phyloP scores from a whole-genome alignment of 148 eudicot genomes.

The Chenopodium suecicum region DNA sequence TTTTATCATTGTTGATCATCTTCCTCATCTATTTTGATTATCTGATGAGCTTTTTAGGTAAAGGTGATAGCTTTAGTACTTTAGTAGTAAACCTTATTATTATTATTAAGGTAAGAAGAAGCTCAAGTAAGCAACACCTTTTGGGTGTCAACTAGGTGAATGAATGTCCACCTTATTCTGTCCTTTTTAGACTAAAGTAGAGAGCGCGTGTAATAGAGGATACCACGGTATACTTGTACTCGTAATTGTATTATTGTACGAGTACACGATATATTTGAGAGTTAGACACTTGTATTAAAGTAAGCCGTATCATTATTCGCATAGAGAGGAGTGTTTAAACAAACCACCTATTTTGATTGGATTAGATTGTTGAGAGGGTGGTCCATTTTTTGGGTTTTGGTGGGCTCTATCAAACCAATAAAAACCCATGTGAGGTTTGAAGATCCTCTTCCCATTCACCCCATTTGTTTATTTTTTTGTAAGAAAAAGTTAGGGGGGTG shows the following conservation, averaged over 20 bases:
- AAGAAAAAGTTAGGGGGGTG: background rate
- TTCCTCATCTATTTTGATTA: constrained; percentile 19
- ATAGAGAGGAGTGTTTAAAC: constrained; percentile 24
- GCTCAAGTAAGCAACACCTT: constrained; percentile 15
- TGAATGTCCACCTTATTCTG: constrained; percentile 29
- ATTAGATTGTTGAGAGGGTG: constrained; percentile 32
- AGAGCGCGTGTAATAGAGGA: no score
- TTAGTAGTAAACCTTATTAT: constrained; percentile 7
- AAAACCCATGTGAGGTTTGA: constrained; percentile 26
- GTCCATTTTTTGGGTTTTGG: constrained; percentile 44
- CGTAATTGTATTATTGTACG: no score
- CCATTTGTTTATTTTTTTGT: background rate
- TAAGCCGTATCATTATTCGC: no score
- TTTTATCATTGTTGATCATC: background rate
- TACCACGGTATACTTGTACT: no score
- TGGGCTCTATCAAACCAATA: constrained; percentile 55
- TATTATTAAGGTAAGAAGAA: constrained; percentile 19
- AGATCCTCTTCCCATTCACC: constrained; percentile 32
- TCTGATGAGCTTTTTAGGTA: constrained; percentile 21
- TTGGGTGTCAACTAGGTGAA: constrained; percentile 13
- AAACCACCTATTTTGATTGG: constrained; percentile 28
- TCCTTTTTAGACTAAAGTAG: constrained; percentile 14
- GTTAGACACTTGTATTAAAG: no score
- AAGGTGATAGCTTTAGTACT: constrained; percentile 16
- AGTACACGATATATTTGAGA: no score